These are phyloP conservation scores for Leccinum barrowsii DNA, from an alignment of 768 basidiomycete genomes.

Conservation along the genomic window DNA sequence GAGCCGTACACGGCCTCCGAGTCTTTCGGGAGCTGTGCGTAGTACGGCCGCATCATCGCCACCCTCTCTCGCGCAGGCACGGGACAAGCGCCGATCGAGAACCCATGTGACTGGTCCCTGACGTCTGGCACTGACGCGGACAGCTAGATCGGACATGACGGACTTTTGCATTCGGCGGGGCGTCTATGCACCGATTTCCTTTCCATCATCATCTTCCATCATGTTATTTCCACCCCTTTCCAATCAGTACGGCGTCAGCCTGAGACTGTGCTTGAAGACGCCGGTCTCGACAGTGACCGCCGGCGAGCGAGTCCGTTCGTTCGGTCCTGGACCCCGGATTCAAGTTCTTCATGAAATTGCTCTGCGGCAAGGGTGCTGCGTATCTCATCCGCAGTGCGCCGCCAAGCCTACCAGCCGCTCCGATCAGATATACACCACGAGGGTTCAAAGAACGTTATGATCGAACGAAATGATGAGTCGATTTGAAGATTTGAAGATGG, in stretches of 20 bases:
- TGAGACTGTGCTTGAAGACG: neutral
- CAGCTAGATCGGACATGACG: neutral
- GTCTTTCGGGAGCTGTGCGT: neutral
- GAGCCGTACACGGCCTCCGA: neutral
- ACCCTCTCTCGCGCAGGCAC: neutral
- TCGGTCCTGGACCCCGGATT: neutral
- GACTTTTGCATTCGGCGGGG: neutral
- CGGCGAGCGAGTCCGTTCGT: neutral
- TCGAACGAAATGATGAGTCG: neutral
- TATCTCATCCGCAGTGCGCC: neutral
- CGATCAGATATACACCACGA: neutral
- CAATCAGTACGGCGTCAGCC: neutral
- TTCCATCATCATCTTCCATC: neutral
- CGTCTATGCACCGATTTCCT: neutral
- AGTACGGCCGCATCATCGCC: neutral
- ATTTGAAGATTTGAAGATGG: neutral
- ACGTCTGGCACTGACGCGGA: neutral
- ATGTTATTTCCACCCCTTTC: neutral
- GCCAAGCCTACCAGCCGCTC: neutral
- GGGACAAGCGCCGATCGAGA: neutral
- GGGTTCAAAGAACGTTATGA: neutral
- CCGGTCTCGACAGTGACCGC: neutral
- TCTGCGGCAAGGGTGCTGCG: neutral
- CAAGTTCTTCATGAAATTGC: neutral
- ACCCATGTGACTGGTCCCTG: neutral